Evolutionary conservation across 257 asterid genomes (phyloP).

Genomic region (Nicotiana undulata): DNA sequence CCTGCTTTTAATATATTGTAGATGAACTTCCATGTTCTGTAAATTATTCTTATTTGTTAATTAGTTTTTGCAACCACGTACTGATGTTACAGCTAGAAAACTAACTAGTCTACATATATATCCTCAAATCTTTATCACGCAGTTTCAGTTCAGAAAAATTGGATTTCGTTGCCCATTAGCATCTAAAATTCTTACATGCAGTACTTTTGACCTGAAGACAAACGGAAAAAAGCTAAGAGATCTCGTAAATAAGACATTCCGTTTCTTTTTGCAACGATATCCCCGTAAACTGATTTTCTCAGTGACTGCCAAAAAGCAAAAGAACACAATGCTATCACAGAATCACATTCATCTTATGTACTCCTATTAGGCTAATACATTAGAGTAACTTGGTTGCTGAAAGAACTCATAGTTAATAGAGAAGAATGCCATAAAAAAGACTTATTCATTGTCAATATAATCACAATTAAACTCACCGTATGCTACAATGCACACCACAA

Average conservation of each 20-base stretch:
- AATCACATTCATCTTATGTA: neutral
- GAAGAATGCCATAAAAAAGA: neutral
- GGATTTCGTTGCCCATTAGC: neutral
- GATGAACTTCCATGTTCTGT: too few relatives aligned
- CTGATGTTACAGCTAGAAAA: neutral
- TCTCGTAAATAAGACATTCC: neutral
- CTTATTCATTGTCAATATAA: conserved; percentile 6
- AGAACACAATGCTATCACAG: neutral
- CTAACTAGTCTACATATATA: neutral
- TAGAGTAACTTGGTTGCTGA: neutral
- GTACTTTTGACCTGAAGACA: neutral
- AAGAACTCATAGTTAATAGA: neutral
- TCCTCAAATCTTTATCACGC: neutral
- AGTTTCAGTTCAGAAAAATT: neutral
- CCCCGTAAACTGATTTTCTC: neutral
- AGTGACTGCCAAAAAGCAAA: neutral
- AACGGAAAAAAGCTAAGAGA: neutral
- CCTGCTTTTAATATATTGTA: too few relatives aligned
- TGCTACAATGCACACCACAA: conserved; percentile 7
- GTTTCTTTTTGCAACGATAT: neutral
- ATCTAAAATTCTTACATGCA: neutral
- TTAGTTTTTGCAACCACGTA: neutral
- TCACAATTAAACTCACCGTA: neutral
- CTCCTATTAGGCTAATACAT: neutral
- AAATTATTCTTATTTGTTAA: neutral